Evolutionary conservation across 768 basidiomycete species (phyloP).

Genomic region (Gautieria morchelliformis): DNA sequence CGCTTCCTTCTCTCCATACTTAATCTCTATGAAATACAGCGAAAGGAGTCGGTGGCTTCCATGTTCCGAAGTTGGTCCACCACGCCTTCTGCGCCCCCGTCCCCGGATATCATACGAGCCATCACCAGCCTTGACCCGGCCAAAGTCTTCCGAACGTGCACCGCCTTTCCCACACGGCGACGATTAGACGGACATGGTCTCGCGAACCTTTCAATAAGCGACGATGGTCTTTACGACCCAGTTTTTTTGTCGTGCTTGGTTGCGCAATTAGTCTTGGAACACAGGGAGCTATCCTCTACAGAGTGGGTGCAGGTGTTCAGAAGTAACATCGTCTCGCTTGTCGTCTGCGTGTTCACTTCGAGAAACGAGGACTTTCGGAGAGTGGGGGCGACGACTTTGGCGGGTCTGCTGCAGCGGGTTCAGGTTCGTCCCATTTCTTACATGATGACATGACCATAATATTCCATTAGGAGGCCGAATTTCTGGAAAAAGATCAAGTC

Average conservation of each 20-base stretch:
- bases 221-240: conserved; percentile 1
- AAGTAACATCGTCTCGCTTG: conserved; percentile 5
- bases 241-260: background rate
- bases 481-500: conserved; percentile 74
- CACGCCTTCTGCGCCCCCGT: conserved; percentile 20
- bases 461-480: conserved; percentile 36
- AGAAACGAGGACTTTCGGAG: background rate
- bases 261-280: background rate
- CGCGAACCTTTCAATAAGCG: background rate
- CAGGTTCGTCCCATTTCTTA: conserved; percentile 36
- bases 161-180: conserved; percentile 62
- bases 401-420: conserved; percentile 48
- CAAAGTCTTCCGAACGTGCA: conserved; percentile 59
- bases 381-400: conserved; percentile 39
- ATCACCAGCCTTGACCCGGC: conserved; percentile 62
- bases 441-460: background rate
- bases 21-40: conserved; percentile 65
- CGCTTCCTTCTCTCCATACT: conserved; percentile 63
- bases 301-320: conserved; percentile 8
- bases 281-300: background rate
- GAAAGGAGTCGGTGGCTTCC: conserved; percentile 51
- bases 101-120: conserved; percentile 48
- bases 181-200: conserved; percentile 23
- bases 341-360: background rate
- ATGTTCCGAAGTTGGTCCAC: conserved; percentile 62